These are phyloP conservation scores for Myxozyma neotropica DNA, from an alignment of 805 yeast genomes.

Conservation along the genomic window DNA sequence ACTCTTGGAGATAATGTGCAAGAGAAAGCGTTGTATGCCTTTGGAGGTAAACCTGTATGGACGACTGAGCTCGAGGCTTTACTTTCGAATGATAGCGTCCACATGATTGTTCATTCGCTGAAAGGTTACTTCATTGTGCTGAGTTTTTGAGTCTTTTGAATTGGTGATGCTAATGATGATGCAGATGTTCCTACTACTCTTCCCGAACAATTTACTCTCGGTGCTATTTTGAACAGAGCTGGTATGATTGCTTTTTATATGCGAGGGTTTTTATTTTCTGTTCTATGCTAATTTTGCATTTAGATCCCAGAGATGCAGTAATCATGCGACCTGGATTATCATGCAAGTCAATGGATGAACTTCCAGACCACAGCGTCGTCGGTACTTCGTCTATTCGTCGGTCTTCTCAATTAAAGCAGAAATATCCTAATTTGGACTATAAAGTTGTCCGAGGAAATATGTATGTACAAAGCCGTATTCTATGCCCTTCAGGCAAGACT, in stretches of 20 bases:
- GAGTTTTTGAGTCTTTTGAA: slow-evolving; percentile 34
- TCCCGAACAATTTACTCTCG: slow-evolving; percentile 88
- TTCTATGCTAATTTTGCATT: neutral
- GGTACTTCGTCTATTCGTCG: slow-evolving; percentile 96
- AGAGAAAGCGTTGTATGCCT: slow-evolving; percentile 82
- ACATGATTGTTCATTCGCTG: slow-evolving; percentile 88
- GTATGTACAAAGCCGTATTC: slow-evolving; percentile 34
- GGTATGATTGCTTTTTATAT: slow-evolving; percentile 10
- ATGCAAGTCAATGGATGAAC: slow-evolving; percentile 65
- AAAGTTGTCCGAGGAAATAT: slow-evolving; percentile 85
- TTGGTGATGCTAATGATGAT: slow-evolving; percentile 10
- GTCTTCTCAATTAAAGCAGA: slow-evolving; percentile 82
- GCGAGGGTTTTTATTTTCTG: neutral
- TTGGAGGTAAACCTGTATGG: slow-evolving; percentile 97
- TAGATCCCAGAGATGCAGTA: slow-evolving; percentile 83
- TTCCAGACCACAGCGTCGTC: slow-evolving; percentile 83
- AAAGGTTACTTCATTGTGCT: too few species aligned
- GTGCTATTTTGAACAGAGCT: slow-evolving; percentile 81
- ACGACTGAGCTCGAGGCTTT: slow-evolving; percentile 89
- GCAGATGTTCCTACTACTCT: slow-evolving; percentile 70
- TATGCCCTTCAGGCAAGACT: neutral
- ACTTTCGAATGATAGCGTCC: slow-evolving; percentile 66
- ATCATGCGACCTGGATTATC: slow-evolving; percentile 69
- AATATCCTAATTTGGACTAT: slow-evolving; percentile 73
- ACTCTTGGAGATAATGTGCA: slow-evolving; percentile 92